phyloP scores from a whole-genome alignment of 805 yeast genomes.

The Vanderwaltozyma polyspora region DNA sequence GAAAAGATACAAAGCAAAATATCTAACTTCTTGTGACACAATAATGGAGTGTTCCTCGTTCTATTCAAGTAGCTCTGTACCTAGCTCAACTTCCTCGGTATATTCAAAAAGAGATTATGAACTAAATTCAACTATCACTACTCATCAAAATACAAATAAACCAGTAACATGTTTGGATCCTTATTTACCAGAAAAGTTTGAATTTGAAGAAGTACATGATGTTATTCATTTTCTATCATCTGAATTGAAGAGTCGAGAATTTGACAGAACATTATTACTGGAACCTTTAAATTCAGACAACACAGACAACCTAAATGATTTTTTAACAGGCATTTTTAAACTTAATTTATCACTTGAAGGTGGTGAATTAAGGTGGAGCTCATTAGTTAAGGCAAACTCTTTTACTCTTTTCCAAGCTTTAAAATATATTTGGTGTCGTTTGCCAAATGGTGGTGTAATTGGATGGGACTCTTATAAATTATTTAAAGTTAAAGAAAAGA shows the following conservation, averaged over 20 bases:
- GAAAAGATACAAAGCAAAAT: no score
- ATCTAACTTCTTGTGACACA: no score
- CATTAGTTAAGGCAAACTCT: conserved; percentile 42
- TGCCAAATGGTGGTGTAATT: conserved; percentile 66
- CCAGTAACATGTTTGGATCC: not conserved
- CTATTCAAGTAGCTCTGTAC: no score
- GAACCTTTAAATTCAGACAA: not conserved
- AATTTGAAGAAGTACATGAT: conserved; percentile 53
- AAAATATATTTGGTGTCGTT: conserved; percentile 77
- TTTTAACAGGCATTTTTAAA: not conserved
- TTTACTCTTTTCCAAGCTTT: conserved; percentile 61
- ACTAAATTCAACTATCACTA: no score
- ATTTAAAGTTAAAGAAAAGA: conserved; percentile 52
- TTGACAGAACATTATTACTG: not conserved
- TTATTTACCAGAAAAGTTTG: conserved; percentile 30
- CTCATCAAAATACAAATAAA: no score
- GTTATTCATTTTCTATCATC: conserved; percentile 59
- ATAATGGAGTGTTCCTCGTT: no score
- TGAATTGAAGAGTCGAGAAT: conserved; percentile 32
- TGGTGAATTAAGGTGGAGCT: not conserved
- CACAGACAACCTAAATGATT: not conserved
- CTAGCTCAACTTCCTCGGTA: no score
- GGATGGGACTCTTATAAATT: conserved; percentile 77
- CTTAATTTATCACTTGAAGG: not conserved
- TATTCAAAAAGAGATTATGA: no score